phyloP scores from a whole-genome alignment of 106 monocot species.

The Ottelia alismoides region DNA sequence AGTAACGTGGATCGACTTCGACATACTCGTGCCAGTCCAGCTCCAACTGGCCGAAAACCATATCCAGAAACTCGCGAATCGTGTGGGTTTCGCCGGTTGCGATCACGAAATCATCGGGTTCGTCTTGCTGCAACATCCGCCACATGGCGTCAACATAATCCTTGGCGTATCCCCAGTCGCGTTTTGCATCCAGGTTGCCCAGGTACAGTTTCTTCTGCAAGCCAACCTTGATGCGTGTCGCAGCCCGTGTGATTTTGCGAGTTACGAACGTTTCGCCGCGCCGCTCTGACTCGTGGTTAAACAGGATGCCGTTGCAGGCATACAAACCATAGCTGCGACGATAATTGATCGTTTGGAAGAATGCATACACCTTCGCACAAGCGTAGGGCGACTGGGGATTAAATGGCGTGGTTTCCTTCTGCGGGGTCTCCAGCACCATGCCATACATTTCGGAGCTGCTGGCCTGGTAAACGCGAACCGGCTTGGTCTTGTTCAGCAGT shows the following conservation, averaged over 20 bases:
- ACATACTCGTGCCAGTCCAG: no score
- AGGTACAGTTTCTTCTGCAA: constrained; percentile 1
- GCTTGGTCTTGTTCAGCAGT: not conserved
- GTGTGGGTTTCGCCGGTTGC: constrained; percentile 2
- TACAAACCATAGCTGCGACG: not conserved
- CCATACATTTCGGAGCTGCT: not conserved
- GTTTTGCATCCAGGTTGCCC: not conserved
- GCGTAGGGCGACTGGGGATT: not conserved
- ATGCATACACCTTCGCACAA: no score
- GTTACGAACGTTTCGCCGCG: not conserved
- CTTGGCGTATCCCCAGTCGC: not conserved
- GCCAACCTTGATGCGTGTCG: not conserved
- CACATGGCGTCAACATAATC: not conserved
- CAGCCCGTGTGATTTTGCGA: constrained; percentile 1
- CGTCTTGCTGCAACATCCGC: not conserved
- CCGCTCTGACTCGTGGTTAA: not conserved
- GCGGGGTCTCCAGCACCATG: no score
- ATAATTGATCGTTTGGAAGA: not conserved
- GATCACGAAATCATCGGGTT: no score
- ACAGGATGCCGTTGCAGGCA: not conserved
- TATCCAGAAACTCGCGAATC: not conserved
- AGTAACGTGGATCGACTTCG: not conserved
- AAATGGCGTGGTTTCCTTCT: not conserved
- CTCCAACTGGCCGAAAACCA: no score
- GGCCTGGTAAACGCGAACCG: not conserved